Evolutionary conservation across 768 basidiomycete species (phyloP), one percentile per base, ranked within the genome.

Genomic region (Asterophora parasitica): DNA sequence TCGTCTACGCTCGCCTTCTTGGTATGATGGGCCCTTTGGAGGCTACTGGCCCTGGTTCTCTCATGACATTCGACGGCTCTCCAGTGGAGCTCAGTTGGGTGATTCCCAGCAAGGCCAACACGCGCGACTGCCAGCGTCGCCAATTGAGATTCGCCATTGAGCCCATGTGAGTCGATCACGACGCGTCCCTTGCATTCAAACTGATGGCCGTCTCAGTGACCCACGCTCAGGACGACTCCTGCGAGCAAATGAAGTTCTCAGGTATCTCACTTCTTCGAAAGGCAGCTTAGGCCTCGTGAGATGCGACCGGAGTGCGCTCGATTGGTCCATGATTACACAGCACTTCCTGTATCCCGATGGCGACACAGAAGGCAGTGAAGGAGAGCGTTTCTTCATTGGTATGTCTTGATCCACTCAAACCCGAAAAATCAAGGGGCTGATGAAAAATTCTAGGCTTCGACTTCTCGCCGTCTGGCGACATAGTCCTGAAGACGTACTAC

Each of bases 21-120:
- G 59, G 58, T 27, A 58, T 66, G 53, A 62, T 66, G 62, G 62
- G 64, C 16, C 63, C 65, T 6, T 38, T 50, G 4, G 58, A 61
- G 19, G 39, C 41, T 13, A 15, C 44, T 4, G 59, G 59, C 30
- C 46, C 59, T 36, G 57, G 55, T 10, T 60, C 62, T 5, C 39
- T 63, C 46, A 65, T 66, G 64, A 66, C 65, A 36, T 57, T 58
- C 43, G 65, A 66, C 37, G 64, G 64, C 13, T 61, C 64, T 47
- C 65, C 65, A 4, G 61, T 63, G 10, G 65, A 66, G 52, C 44
- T 66, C 17, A 66, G 65, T 39, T 66, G 65, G 65, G 58, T 65
- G 1, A 57, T 64, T 33, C 65, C 65, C 23, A 55, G 52, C 19
- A 46, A 48, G 19, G 47, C 34, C 17, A 60, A 54, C 41, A 36